A percentile compares a stretch with the other conserved stretches of the same genome.
These are phyloP conservation scores for Camellia granthamiana DNA, from an alignment of 148 eudicot species.

Conservation along the genomic window DNA sequence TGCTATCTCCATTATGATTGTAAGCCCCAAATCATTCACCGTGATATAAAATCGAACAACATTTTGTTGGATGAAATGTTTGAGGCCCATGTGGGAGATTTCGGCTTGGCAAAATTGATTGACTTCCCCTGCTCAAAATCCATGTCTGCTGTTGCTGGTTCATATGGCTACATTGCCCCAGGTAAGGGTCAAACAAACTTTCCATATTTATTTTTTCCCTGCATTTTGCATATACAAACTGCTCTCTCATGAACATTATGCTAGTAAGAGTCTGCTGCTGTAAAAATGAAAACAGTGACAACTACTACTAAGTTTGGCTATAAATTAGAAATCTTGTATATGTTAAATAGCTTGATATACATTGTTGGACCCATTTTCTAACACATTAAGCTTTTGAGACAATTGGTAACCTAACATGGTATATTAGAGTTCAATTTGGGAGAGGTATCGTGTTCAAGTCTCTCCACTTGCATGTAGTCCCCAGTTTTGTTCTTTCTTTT, in stretches of 20 bases:
- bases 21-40: slow-evolving; percentile 79
- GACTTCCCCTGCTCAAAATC: slow-evolving; percentile 79
- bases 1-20: slow-evolving; percentile 83
- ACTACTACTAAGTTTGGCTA: not conserved
- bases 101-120: slow-evolving; percentile 85
- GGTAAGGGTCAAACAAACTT: slow-evolving; percentile 37
- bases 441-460: too few relatives aligned
- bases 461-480: too few relatives aligned
- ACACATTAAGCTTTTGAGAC: too few relatives aligned
- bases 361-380: too few relatives aligned
- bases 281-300: not conserved
- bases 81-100: slow-evolving; percentile 87
- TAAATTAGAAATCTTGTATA: not conserved
- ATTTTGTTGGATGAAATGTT: slow-evolving; percentile 61
- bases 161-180: slow-evolving; percentile 97
- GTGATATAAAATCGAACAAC: slow-evolving; percentile 86
- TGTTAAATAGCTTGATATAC: too few relatives aligned
- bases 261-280: not conserved
- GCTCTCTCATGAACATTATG: not conserved
- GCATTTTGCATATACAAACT: not conserved
- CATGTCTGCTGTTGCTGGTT: slow-evolving; percentile 91
- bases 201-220: not conserved
- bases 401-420: too few relatives aligned
- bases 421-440: too few relatives aligned
- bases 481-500: too few relatives aligned